Conservation (phyloP, 257 asterid species). For the Echium plantagineum region DNA sequence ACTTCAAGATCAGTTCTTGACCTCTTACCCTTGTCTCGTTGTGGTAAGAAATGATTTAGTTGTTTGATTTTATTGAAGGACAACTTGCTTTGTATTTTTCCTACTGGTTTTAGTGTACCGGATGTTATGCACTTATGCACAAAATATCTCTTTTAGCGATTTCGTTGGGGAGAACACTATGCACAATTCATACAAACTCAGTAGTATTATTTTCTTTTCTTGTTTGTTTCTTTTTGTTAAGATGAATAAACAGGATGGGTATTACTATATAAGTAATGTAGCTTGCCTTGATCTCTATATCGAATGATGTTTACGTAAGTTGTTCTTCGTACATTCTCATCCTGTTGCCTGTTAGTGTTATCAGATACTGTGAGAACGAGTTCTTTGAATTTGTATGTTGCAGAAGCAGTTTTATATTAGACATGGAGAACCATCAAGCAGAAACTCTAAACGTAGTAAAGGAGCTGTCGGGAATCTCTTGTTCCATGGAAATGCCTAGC, state of each 20-base stretch:
- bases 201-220: not conserved
- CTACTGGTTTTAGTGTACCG: not conserved
- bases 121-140: too few species aligned
- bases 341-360: not conserved
- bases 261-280: not conserved
- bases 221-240: not conserved
- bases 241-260: not conserved
- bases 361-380: not conserved
- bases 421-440: slow-evolving; percentile 6
- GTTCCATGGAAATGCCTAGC: not conserved
- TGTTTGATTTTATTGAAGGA: not conserved
- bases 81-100: not conserved
- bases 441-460: not conserved
- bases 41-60: not conserved
- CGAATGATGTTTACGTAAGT: not conserved
- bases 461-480: not conserved
- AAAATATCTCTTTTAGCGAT: too few species aligned
- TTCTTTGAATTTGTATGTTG: not conserved
- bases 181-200: not conserved
- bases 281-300: not conserved
- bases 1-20: not conserved
- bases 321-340: not conserved
- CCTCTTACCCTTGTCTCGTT: not conserved
- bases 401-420: not conserved
- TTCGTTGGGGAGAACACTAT: not conserved